A percentile compares a stretch with the other conserved stretches of the same genome.
Evolutionary conservation across 164 flowering plant genomes (phyloP).

Genomic region (Chimonanthus salicifolius): DNA sequence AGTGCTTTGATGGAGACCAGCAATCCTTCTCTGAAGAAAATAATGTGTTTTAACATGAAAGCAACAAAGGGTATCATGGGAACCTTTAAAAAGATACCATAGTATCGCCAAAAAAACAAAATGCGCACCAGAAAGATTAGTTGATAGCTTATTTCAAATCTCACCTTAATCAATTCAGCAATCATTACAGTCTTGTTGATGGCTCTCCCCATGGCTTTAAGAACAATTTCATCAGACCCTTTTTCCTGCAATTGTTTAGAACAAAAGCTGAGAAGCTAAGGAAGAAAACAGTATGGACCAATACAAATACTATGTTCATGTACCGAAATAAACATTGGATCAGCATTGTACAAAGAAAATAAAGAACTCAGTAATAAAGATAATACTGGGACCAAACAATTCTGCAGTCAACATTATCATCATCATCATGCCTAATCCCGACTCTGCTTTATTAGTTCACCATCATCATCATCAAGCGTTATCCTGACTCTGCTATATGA

Average conservation of each 20-base stretch:
- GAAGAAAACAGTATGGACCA: background rate
- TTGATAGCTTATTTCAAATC: background rate
- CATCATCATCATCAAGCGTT: too few relatives aligned
- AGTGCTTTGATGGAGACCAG: slow-evolving; percentile 57
- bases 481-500: too few relatives aligned
- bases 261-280: background rate
- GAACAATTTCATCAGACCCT: slow-evolving; percentile 46
- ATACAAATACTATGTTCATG: too few relatives aligned
- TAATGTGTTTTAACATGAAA: background rate
- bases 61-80: background rate
- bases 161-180: slow-evolving; percentile 55
- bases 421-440: too few relatives aligned
- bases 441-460: too few relatives aligned
- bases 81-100: background rate
- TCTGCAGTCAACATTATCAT: too few relatives aligned
- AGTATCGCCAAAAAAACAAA: background rate
- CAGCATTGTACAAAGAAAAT: too few relatives aligned
- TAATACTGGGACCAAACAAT: too few relatives aligned
- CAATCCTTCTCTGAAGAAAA: slow-evolving; percentile 52
- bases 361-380: too few relatives aligned
- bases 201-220: slow-evolving; percentile 69
- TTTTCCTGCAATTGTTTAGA: slow-evolving; percentile 35
- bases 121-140: background rate
- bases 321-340: too few relatives aligned
- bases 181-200: slow-evolving; percentile 70